Evolutionary conservation across 2,329 filamentous ascomycete genomes (phyloP).

Genomic region (Epichloe aotearoae): DNA sequence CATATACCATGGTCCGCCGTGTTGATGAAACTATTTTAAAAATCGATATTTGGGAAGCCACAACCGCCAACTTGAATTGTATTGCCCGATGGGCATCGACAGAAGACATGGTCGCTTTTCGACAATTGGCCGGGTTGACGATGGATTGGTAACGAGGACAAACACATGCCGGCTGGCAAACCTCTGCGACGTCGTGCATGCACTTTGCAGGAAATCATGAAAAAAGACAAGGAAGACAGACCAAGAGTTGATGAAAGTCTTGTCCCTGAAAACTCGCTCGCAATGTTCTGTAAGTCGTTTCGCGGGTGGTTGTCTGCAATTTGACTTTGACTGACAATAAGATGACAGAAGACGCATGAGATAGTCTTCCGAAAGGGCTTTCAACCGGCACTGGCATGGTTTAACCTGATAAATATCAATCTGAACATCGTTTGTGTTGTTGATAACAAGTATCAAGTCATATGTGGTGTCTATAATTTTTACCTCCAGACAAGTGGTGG

Average conservation of each 20-base stretch:
- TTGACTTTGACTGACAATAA: neutral
- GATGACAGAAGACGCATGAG: neutral
- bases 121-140: neutral
- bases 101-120: neutral
- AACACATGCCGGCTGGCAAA: neutral
- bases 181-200: neutral
- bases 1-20: neutral
- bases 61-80: neutral
- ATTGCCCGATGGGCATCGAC: neutral
- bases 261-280: neutral
- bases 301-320: neutral
- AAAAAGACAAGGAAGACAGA: neutral
- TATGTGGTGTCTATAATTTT: too few relatives aligned
- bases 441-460: too few relatives aligned
- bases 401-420: neutral
- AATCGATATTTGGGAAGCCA: neutral
- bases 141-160: neutral
- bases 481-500: too few relatives aligned
- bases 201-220: neutral
- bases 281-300: neutral
- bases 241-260: neutral
- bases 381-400: neutral
- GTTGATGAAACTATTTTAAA: too few relatives aligned
- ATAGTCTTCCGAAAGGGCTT: neutral
- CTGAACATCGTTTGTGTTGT: too few relatives aligned